These are phyloP conservation scores for Trichophyton schoenleinii DNA, from an alignment of 2,329 filamentous ascomycete species.

Conservation along the genomic window DNA sequence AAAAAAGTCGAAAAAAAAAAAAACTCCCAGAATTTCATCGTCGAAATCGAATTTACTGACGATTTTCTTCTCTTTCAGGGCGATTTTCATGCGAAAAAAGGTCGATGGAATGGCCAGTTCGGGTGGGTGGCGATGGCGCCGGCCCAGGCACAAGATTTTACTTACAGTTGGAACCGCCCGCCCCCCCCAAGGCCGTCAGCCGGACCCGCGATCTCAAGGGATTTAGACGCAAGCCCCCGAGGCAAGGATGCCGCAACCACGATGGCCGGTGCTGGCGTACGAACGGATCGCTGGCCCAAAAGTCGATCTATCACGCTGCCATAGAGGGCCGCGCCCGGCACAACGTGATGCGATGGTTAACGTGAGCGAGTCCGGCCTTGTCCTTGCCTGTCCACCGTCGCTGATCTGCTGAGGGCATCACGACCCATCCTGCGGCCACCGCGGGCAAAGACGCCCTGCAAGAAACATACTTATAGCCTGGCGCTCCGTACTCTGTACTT, in stretches of 20 bases:
- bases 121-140: neutral
- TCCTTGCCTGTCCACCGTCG: neutral
- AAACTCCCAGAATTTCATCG: neutral
- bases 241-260: neutral
- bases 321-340: neutral
- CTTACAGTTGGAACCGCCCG: neutral
- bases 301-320: neutral
- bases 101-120: too few species aligned
- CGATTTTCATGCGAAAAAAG: too few species aligned
- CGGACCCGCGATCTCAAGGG: neutral
- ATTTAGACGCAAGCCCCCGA: neutral
- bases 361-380: neutral
- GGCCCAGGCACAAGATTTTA: neutral
- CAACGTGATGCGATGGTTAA: conserved; percentile 1
- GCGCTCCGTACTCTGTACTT: too few species aligned
- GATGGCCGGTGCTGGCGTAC: neutral
- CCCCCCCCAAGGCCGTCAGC: neutral
- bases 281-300: neutral
- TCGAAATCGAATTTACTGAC: neutral
- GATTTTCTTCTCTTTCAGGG: neutral
- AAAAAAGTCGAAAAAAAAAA: neutral
- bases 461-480: too few species aligned
- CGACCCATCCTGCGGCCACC: neutral
- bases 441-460: neutral
- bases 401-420: conserved; percentile 2